phyloP scores from a whole-genome alignment of 2,329 filamentous ascomycete species.

The Stagonosporopsis cucurbitacearum region DNA sequence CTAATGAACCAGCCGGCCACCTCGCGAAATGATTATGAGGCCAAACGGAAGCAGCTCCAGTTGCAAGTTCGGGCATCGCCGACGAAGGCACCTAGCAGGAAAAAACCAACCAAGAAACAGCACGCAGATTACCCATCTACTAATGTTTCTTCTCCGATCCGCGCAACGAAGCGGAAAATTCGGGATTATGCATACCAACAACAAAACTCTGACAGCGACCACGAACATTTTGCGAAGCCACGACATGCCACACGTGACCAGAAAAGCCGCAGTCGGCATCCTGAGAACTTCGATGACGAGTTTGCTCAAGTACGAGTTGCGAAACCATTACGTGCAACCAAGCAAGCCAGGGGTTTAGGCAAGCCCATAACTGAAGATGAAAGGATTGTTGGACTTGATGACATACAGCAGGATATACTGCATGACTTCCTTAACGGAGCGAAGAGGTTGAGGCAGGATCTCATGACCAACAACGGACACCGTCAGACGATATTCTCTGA shows the following conservation, averaged over 20 bases:
- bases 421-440: constrained; percentile 69
- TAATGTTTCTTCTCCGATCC: constrained; percentile 70
- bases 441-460: constrained; percentile 63
- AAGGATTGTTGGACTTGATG: constrained; percentile 61
- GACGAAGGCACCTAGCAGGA: constrained; percentile 39
- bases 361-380: constrained; percentile 66
- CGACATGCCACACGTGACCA: constrained; percentile 25
- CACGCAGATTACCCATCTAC: constrained; percentile 66
- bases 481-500: constrained; percentile 71
- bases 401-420: constrained; percentile 69
- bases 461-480: constrained; percentile 66
- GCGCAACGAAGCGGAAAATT: constrained; percentile 51
- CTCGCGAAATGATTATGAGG: constrained; percentile 56
- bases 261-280: constrained; percentile 45
- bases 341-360: constrained; percentile 54
- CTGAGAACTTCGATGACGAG: constrained; percentile 46
- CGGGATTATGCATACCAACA: constrained; percentile 35
- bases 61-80: constrained; percentile 62
- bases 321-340: constrained; percentile 43
- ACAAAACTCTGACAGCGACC: constrained; percentile 35
- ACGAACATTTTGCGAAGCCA: constrained; percentile 35
- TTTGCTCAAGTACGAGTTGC: constrained; percentile 53
- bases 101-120: constrained; percentile 36
- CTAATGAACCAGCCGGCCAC: constrained; percentile 49
- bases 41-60: constrained; percentile 49